Conservation (phyloP, 1,139 yeast species). For the Candida sanyaensis region DNA sequence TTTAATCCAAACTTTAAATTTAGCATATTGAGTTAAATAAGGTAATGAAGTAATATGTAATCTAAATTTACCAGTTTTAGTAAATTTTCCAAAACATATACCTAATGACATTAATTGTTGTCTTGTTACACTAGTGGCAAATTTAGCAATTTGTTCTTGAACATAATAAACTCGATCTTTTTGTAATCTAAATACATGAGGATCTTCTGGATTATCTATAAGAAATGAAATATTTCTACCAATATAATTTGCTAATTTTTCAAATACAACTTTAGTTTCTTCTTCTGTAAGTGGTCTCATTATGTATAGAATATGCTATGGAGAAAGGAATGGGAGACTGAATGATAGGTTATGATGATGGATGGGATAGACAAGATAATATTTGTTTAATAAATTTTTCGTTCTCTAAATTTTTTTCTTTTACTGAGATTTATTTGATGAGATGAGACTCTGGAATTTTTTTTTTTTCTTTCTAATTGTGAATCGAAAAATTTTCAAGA, state of each 20-base stretch:
- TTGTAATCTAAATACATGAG: conserved; percentile 93
- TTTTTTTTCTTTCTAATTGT: background rate
- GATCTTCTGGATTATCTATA: conserved; percentile 85
- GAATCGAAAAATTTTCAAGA: background rate
- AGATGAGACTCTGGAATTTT: conserved; percentile 6
- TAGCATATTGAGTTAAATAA: conserved; percentile 82
- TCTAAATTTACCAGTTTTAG: conserved; percentile 96
- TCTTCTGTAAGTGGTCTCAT: conserved; percentile 98
- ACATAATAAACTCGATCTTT: conserved; percentile 96
- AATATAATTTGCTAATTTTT: conserved; percentile 91
- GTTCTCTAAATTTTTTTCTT: background rate
- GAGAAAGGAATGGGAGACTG: no score
- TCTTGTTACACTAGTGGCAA: conserved; percentile 90
- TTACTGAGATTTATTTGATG: background rate
- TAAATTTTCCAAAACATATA: conserved; percentile 91
- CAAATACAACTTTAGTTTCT: conserved; percentile 94
- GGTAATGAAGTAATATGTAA: conserved; percentile 91
- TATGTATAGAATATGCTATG: no score
- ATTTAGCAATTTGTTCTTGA: conserved; percentile 75
- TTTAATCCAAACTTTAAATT: conserved; percentile 94
- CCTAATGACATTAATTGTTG: conserved; percentile 91
- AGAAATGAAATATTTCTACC: conserved; percentile 91
- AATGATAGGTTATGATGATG: no score
- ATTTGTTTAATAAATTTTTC: no score
- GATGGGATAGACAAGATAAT: no score